Conservation (phyloP, 179 eudicot genomes). For the Gypsophila paniculata region DNA sequence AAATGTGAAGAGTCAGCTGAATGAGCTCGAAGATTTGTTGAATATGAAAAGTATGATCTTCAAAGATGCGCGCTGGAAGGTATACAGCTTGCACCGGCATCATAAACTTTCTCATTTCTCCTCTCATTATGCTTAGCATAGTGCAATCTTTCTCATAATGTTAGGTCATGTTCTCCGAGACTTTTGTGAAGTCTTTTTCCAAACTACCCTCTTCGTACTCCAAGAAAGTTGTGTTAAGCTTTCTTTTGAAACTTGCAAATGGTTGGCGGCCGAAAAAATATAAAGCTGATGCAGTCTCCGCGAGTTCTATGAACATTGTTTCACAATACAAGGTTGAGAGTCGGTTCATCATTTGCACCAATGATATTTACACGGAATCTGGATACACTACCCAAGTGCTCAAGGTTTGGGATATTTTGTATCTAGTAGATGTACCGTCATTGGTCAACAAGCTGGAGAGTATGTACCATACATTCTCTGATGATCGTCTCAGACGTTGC, state of each 20-base stretch:
- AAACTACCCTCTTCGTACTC: conserved; percentile 33
- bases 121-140: not conserved
- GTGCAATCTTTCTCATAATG: not conserved
- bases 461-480: conserved; percentile 45
- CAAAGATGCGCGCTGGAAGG: conserved; percentile 62
- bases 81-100: conserved; percentile 13
- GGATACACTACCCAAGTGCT: conserved; percentile 42
- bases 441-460: conserved; percentile 51
- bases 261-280: conserved; percentile 69
- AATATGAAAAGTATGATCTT: conserved; percentile 48
- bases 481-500: conserved; percentile 45
- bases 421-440: conserved; percentile 46
- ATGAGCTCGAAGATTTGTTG: conserved; percentile 59
- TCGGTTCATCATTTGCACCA: conserved; percentile 48
- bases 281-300: conserved; percentile 39
- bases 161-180: conserved; percentile 64
- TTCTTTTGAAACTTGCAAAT: conserved; percentile 53
- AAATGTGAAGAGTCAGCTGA: conserved; percentile 56
- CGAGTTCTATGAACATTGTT: conserved; percentile 37
- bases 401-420: conserved; percentile 72
- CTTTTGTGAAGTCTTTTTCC: conserved; percentile 53
- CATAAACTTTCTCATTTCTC: not conserved
- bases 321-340: conserved; percentile 58
- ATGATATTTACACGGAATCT: conserved; percentile 41
- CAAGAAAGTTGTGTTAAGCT: conserved; percentile 47